Evolutionary conservation across 495 filamentous ascomycete genomes (phyloP), one percentile per base, ranked within the genome.

Genomic region (Tetracladium marchalianum): DNA sequence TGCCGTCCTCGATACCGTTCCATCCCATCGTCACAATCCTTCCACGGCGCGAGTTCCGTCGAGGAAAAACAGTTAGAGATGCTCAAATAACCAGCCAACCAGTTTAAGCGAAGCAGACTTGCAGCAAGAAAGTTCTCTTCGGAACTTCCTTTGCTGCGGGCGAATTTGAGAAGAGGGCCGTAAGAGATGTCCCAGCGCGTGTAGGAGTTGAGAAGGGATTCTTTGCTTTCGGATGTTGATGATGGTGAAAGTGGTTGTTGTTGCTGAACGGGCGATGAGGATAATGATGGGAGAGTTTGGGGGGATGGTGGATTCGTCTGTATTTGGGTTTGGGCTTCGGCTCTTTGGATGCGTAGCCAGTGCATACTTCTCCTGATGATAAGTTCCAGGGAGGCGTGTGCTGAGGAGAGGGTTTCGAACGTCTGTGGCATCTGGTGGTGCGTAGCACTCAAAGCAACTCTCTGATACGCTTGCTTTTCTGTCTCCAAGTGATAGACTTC

Each of bases 331-430:
- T 44, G 48, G 41, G 45, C 7, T 27, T 27, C 22, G 22, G 22
- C 22, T 27, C 7, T 27, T 27, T 27, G 22, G 7, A 27, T 53
- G 10, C 51, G 45, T 24, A 53, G 33, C 51, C 51, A 53, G 31
- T 53, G 51, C 51, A 53, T 53, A 31, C 51, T 53, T 22, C 51
- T 40, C 31, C 37, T 37, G 12, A 52, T 52, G 31, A 52, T 35
- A 1, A 52, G 8, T 17, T 52, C 49, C 11, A 52, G 39, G 1
- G 24, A 2, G 11, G 9, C 11, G 4, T 39, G 16, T 34, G 49
- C 43, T 36, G 46, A 38, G 12, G 46, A 38, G n/a, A 52, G 38
- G 39, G 13, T 38, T 11, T 18, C 10, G 24, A 52, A 52, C 1
- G 32, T 16, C 2, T 38, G 11, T 8, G 49, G 49, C 49, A 52